Conservation (phyloP, 495 filamentous ascomycete species). For the Sphaerosporella brunnea region DNA sequence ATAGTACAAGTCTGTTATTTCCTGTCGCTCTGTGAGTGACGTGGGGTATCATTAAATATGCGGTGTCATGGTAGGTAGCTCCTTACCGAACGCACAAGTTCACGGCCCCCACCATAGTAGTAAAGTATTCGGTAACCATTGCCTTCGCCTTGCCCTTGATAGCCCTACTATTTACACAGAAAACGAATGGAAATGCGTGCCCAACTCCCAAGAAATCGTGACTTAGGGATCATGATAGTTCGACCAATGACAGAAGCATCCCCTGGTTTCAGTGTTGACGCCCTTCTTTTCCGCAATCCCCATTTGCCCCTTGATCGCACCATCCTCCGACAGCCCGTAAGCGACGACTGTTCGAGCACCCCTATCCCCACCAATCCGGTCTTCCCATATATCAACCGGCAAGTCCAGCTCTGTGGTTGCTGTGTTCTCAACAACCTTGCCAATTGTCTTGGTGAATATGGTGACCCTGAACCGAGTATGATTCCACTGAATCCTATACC, state of each 20-base stretch:
- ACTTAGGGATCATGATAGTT: not conserved
- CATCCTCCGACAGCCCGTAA: not conserved
- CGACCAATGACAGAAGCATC: not conserved
- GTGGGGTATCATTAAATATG: too few relatives aligned
- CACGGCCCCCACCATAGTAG: too few relatives aligned
- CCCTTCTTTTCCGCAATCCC: not conserved
- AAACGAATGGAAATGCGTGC: too few relatives aligned
- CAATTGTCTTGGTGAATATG: constrained; percentile 52
- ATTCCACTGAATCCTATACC: constrained; percentile 57
- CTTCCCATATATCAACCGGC: constrained; percentile 2
- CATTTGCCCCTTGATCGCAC: not conserved
- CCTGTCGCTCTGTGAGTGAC: too few relatives aligned
- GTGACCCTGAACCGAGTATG: constrained; percentile 74
- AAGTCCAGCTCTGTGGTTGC: not conserved
- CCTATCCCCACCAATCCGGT: not conserved
- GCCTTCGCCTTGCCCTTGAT: too few relatives aligned
- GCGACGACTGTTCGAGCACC: not conserved
- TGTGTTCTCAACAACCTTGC: not conserved
- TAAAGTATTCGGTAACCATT: too few relatives aligned
- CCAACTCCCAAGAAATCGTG: too few relatives aligned
- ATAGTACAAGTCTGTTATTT: too few relatives aligned
- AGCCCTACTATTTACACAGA: too few relatives aligned
- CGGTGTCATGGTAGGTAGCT: too few relatives aligned
- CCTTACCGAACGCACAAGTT: too few relatives aligned
- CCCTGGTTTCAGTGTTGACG: not conserved